These are phyloP conservation scores for Eruca vesicaria DNA, from an alignment of 441 rosid genomes.

Conservation along the genomic window DNA sequence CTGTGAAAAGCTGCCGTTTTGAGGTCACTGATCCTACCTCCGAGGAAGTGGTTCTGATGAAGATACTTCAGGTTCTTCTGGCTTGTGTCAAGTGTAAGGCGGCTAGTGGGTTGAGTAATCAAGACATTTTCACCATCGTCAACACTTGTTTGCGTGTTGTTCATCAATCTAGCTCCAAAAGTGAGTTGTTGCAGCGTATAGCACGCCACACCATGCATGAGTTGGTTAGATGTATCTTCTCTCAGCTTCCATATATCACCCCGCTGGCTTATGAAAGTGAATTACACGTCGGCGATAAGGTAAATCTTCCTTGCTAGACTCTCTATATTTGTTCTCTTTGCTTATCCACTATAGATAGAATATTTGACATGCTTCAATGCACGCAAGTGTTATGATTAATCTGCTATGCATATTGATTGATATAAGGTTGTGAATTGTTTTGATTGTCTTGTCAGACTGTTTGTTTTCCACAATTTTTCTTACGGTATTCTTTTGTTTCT, in stretches of 20 bases:
- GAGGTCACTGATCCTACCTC: slow-evolving; percentile 98
- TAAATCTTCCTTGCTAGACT: slow-evolving; percentile 17
- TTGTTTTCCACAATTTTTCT: slow-evolving; percentile 17
- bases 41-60: slow-evolving; percentile 96
- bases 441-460: neutral
- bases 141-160: slow-evolving; percentile 92
- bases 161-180: slow-evolving; percentile 89
- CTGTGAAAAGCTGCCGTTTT: slow-evolving; percentile 86
- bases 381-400: neutral
- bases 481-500: slow-evolving; percentile 35
- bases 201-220: slow-evolving; percentile 98
- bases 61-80: slow-evolving; percentile 94
- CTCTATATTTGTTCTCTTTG: neutral
- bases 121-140: slow-evolving; percentile 82
- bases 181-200: slow-evolving; percentile 87
- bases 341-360: slow-evolving; percentile 10
- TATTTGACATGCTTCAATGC: neutral
- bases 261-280: slow-evolving; percentile 46
- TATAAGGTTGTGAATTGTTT: neutral
- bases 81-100: slow-evolving; percentile 97
- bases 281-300: slow-evolving; percentile 37
- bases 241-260: slow-evolving; percentile 70
- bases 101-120: slow-evolving; percentile 70
- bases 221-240: slow-evolving; percentile 85
- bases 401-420: neutral